Base-by-base conservation (phyloP, 148 eudicot genomes). In the Rhododendron kiyosumense region DNA sequence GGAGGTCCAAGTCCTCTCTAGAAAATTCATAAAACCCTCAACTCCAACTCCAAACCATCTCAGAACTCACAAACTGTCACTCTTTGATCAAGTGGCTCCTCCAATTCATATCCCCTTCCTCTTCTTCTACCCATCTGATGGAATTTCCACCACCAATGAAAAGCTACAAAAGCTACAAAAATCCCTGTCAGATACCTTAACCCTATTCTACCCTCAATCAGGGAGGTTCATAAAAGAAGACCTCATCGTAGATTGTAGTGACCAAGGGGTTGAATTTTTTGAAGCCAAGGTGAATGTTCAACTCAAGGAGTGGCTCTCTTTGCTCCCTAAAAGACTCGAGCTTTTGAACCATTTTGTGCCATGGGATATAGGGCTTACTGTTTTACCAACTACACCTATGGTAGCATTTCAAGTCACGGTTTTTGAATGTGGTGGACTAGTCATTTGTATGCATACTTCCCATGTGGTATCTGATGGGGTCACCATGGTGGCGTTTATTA, bases 11-110 rank as follows among this genome's bases (percentile, higher is more conserved):
- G 5, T 81, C 26, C 34, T 59, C 46, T 81, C 84, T 22, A 81
- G 49, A 12, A 57, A 81, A n/a, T 59, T 81, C 38, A 57, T 81
- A 81, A 81, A 81, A 36, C 73, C 84, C 8, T 81, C 84, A 22
- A 12, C 84, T 20, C 84, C 69, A 7, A 34, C 73, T 34, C 84
- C 71, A 34, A 59, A 54, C 14, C 84, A 81, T 59, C 73, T 12
- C 28, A 12, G 7, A 54, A 81, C 84, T 4, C 38, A 59, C 73
- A 81, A 59, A 12, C 24, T 81, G 11, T 81, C 84, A 7, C 59
- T 57, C 46, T 81, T 81, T 22, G 73, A 81, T 81, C 84, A 81
- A 36, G 9, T 81, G 2, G 9, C 84, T 81, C 84, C 73, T 34
- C 84, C 48, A 52, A 17, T 4, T 3, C 84, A 81, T 20, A 2